Conservation (phyloP, 2,329 filamentous ascomycete genomes). For the Beauveria brongniartii region DNA sequence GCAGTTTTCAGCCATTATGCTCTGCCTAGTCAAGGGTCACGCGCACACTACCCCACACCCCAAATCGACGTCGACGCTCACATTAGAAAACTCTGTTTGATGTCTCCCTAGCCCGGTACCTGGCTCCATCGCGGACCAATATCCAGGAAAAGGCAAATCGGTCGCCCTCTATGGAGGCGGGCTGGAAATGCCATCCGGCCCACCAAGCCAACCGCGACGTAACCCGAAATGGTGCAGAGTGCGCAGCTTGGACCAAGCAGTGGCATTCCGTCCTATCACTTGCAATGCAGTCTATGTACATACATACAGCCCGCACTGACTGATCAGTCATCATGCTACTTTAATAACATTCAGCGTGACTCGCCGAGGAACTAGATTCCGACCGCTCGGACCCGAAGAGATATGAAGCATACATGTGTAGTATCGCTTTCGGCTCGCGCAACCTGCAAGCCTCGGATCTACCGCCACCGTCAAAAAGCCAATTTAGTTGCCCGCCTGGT, state of each 20-base stretch:
- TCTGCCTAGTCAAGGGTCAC: background rate
- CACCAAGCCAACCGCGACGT: background rate
- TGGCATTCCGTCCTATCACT: background rate
- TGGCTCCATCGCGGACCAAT: constrained; percentile 3
- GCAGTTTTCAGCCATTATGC: background rate
- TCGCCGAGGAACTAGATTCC: background rate
- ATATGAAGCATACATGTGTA: background rate
- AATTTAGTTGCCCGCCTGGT: background rate
- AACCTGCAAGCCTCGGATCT: background rate
- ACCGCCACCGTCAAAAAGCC: background rate
- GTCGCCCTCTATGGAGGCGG: background rate
- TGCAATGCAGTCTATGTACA: background rate
- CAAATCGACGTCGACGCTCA: background rate
- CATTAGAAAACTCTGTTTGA: constrained; percentile 3
- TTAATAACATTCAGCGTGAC: too few relatives aligned
- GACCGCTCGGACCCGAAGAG: background rate
- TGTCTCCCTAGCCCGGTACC: background rate
- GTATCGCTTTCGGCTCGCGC: background rate
- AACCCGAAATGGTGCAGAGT: background rate
- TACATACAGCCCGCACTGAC: background rate
- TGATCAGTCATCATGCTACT: too few relatives aligned
- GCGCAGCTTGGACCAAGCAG: background rate
- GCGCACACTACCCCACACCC: background rate
- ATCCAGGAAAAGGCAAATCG: constrained; percentile 4
- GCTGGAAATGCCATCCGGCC: background rate